A percentile compares a stretch with the other conserved stretches of the same genome.
phyloP scores from a whole-genome alignment of 352 stramenopile genomes.

The Ophiocytium majus region DNA sequence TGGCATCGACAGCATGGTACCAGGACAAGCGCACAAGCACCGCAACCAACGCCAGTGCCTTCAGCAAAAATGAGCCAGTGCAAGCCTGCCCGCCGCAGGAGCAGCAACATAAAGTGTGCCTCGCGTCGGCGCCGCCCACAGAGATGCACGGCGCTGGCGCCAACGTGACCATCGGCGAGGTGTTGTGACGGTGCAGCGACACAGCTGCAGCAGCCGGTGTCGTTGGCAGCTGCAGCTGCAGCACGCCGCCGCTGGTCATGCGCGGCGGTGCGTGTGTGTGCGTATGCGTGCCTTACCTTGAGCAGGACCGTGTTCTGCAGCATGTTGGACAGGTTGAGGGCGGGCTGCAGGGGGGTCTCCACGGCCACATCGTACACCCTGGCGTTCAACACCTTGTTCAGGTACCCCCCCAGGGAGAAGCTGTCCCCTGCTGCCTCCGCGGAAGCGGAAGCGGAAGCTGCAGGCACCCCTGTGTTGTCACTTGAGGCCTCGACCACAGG shows the following conservation, averaged over 20 bases:
- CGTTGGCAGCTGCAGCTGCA: too few relatives aligned
- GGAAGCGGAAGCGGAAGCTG: too few relatives aligned
- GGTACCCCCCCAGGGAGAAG: conserved; percentile 22
- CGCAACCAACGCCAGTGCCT: neutral
- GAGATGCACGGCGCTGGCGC: too few relatives aligned
- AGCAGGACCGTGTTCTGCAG: conserved; percentile 70
- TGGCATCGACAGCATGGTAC: neutral
- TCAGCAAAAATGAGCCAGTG: neutral
- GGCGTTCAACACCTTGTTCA: conserved; percentile 67
- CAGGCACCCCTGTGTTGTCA: neutral
- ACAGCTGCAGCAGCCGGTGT: too few relatives aligned
- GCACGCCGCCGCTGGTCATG: too few relatives aligned
- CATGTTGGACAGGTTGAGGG: conserved; percentile 66
- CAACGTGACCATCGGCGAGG: too few relatives aligned
- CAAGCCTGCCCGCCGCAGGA: neutral
- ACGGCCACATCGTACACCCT: conserved; percentile 73
- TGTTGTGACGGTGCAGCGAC: too few relatives aligned
- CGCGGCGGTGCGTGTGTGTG: too few relatives aligned
- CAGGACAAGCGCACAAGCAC: neutral
- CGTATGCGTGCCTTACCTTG: too few relatives aligned
- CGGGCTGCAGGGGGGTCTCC: conserved; percentile 72
- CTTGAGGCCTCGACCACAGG: neutral
- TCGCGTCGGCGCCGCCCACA: too few relatives aligned
- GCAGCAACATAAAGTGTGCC: too few relatives aligned
- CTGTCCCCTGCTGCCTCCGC: neutral